Evolutionary conservation across 306 rosid species (phyloP).

Genomic region (Medicago ruthenica): DNA sequence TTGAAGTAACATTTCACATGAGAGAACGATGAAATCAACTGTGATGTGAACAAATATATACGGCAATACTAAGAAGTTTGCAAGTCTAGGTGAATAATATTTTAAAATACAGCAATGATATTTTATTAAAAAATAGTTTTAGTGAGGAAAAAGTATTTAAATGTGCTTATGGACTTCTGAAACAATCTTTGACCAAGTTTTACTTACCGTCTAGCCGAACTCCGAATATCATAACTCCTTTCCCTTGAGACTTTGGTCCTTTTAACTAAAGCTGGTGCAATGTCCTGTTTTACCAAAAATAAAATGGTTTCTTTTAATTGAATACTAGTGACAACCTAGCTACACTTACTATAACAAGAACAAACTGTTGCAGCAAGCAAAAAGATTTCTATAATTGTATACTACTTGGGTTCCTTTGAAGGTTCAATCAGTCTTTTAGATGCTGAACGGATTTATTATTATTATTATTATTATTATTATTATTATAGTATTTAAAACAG

Average conservation of each 20-base stretch:
- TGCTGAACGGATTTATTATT: no score
- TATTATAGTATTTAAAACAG: not conserved
- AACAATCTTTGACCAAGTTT: no score
- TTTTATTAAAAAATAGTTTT: not conserved
- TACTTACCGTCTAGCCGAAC: no score
- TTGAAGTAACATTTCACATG: constrained; percentile 14
- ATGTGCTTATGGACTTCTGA: not conserved
- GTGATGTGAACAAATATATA: not conserved
- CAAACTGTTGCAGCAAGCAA: not conserved
- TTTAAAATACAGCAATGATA: not conserved
- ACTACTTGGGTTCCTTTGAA: not conserved
- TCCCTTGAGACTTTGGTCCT: no score
- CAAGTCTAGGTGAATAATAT: constrained; percentile 4
- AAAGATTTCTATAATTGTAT: not conserved
- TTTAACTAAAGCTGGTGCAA: no score
- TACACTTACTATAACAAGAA: not conserved
- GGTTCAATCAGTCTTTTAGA: constrained; percentile 8
- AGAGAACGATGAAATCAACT: constrained; percentile 32
- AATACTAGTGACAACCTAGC: not conserved
- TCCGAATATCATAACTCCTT: no score
- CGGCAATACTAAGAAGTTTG: not conserved
- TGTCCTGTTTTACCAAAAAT: no score
- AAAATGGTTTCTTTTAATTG: not conserved
- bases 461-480: no score
- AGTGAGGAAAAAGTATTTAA: not conserved